Conservation (phyloP, 352 stramenopile species). For the Plasmopara muralis region DNA sequence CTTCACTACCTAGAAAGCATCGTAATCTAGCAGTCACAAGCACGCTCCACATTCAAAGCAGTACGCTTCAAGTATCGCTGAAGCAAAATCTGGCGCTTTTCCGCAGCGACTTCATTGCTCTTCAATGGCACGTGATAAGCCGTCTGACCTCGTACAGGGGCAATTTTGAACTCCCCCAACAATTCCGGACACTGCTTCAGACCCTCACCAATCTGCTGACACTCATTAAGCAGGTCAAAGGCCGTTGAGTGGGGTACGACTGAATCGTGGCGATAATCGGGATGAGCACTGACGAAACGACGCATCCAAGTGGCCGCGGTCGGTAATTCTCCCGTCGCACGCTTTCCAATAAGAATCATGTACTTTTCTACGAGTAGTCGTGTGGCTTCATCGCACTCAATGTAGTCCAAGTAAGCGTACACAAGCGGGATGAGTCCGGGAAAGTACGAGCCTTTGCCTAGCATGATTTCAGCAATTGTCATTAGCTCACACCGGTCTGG, state of each 20-base stretch:
- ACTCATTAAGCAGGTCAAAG: conserved; percentile 93
- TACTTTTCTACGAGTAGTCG: conserved; percentile 64
- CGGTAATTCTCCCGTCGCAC: conserved; percentile 92
- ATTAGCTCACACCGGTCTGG: conserved; percentile 88
- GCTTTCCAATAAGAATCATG: conserved; percentile 90
- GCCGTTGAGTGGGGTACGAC: conserved; percentile 74
- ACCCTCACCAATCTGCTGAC: conserved; percentile 94
- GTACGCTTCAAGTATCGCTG: conserved; percentile 37
- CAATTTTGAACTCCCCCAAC: conserved; percentile 90
- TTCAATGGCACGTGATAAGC: conserved; percentile 92
- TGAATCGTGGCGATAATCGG: conserved; percentile 95
- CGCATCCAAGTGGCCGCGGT: conserved; percentile 96
- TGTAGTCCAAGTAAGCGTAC: conserved; percentile 96
- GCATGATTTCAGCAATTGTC: conserved; percentile 96
- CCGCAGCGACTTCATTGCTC: conserved; percentile 70
- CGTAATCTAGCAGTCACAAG: conserved; percentile 23
- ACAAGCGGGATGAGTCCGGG: conserved; percentile 95
- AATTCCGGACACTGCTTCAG: conserved; percentile 88
- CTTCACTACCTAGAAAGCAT: too few species aligned
- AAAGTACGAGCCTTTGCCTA: conserved; percentile 95
- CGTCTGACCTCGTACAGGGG: conserved; percentile 84
- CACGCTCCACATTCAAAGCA: conserved; percentile 16
- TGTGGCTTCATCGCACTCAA: conserved; percentile 93
- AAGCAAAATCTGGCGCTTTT: conserved; percentile 64
- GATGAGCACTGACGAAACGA: conserved; percentile 92